phyloP scores from a whole-genome alignment of 306 rosid species.

The Vigna radiata region DNA sequence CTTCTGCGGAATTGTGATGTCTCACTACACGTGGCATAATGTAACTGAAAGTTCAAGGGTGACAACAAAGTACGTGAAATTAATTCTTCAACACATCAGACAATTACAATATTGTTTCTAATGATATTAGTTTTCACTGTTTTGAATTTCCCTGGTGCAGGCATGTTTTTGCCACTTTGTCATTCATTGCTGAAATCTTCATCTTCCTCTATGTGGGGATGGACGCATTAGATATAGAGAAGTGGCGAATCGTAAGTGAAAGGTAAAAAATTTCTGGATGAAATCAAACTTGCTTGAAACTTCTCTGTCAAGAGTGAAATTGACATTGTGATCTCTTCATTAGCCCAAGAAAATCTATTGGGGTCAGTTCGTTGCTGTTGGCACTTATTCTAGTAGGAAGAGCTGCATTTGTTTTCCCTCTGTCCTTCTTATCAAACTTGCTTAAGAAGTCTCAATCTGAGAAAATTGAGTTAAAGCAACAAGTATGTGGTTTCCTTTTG shows the following conservation, averaged over 20 bases:
- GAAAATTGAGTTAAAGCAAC: conserved; percentile 80
- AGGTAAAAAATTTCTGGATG: conserved; percentile 59
- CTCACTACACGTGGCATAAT: conserved; percentile 99
- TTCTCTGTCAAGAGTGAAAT: conserved; percentile 8
- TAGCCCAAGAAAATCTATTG: conserved; percentile 88
- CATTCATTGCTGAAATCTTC: conserved; percentile 89
- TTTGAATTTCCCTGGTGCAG: conserved; percentile 55
- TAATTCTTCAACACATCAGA: conserved; percentile 17
- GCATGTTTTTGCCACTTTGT: conserved; percentile 92
- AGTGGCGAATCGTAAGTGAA: conserved; percentile 84
- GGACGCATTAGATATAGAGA: conserved; percentile 96
- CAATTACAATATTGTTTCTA: conserved; percentile 12
- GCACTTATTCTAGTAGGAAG: conserved; percentile 89
- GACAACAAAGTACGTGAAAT: conserved; percentile 84
- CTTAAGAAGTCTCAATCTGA: conserved; percentile 69
- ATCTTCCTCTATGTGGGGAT: conserved; percentile 98
- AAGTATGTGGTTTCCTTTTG: conserved; percentile 59
- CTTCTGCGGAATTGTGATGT: conserved; percentile 99
- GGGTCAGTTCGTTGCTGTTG: conserved; percentile 82
- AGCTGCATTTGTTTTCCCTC: conserved; percentile 94
- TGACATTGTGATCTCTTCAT: conserved; percentile 42
- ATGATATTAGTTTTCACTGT: conserved; percentile 1
- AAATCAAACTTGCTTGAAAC: conserved; percentile 18
- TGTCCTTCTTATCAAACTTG: conserved; percentile 85
- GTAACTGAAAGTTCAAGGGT: conserved; percentile 96